Percentiles rank a stretch among this genome's conserved stretches.
These are phyloP conservation scores for Lentinula boryana DNA, from an alignment of 768 basidiomycete species.

Conservation along the genomic window DNA sequence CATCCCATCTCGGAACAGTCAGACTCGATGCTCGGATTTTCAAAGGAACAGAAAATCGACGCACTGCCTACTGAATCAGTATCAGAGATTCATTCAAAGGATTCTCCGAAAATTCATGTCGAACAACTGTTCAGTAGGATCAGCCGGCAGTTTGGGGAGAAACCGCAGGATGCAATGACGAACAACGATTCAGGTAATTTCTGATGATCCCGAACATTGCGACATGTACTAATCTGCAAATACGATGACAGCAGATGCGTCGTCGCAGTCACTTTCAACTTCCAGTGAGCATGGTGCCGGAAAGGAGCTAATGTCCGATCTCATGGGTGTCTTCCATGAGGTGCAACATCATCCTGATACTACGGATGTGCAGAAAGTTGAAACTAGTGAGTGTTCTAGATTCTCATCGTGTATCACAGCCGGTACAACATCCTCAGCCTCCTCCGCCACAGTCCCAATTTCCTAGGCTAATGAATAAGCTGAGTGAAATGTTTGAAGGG, in stretches of 20 bases:
- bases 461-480: conserved; percentile 9
- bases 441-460: background rate
- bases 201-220: too few relatives aligned
- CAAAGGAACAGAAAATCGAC: background rate
- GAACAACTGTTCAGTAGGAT: too few relatives aligned
- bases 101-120: too few relatives aligned
- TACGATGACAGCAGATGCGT: too few relatives aligned
- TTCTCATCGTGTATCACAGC: background rate
- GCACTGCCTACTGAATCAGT: background rate
- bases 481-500: background rate
- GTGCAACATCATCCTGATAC: conserved; percentile 7
- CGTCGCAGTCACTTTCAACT: background rate
- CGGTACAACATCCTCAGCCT: conserved; percentile 11
- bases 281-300: background rate
- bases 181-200: too few relatives aligned
- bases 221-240: too few relatives aligned
- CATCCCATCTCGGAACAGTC: background rate
- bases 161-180: too few relatives aligned
- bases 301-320: background rate
- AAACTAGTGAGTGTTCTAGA: background rate
- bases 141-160: too few relatives aligned
- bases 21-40: background rate
- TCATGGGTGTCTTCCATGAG: background rate
- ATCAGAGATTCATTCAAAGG: too few relatives aligned
- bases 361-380: conserved; percentile 2